Evolutionary conservation across 148 eudicot genomes (phyloP).

Genomic region (Cornus kousa): DNA sequence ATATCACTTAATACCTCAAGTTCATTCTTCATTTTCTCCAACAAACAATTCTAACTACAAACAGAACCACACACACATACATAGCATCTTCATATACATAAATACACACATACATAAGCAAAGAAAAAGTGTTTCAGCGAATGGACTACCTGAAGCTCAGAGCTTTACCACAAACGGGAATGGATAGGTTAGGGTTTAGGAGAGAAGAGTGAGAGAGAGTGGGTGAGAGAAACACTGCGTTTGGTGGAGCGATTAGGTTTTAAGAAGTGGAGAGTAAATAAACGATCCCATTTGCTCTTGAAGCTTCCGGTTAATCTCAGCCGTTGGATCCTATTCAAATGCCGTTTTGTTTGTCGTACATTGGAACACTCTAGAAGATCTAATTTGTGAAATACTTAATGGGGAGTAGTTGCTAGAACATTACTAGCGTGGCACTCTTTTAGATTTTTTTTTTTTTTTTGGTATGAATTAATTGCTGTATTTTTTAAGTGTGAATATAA

Average conservation of each 20-base stretch:
- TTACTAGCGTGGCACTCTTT: too few species aligned
- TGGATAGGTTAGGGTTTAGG: not conserved
- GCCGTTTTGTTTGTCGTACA: not conserved
- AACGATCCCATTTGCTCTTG: constrained; percentile 6
- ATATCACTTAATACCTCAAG: too few species aligned
- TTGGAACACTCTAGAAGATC: constrained; percentile 11
- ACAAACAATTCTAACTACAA: too few species aligned
- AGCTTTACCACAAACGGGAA: not conserved
- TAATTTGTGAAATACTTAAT: not conserved
- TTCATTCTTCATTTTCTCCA: too few species aligned
- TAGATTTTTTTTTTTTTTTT: too few species aligned
- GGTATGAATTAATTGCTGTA: too few species aligned
- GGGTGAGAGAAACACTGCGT: not conserved
- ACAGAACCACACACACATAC: not conserved
- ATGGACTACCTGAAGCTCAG: not conserved
- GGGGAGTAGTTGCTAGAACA: too few species aligned
- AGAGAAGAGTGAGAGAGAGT: not conserved
- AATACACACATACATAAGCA: too few species aligned
- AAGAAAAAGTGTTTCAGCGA: not conserved
- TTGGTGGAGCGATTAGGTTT: not conserved
- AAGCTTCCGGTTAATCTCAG: constrained; percentile 8
- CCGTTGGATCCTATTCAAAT: not conserved
- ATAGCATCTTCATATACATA: too few species aligned
- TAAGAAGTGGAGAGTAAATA: not conserved
- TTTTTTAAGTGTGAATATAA: too few species aligned